Percentiles rank a stretch among this genome's conserved stretches.
phyloP scores from a whole-genome alignment of 768 basidiomycete genomes.

The Amanita rubescens region DNA sequence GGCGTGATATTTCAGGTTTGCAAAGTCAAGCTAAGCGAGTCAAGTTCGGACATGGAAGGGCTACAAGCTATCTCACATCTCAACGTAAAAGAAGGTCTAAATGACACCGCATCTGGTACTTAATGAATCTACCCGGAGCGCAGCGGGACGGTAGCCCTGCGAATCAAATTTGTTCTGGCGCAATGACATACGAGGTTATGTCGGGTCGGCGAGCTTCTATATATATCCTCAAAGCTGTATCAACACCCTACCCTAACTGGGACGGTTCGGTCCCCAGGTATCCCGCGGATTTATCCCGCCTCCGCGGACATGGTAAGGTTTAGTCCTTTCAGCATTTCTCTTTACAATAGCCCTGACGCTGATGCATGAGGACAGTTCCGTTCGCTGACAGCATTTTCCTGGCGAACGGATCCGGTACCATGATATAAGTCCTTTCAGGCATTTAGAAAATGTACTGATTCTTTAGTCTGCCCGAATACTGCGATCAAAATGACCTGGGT shows the following conservation, averaged over 20 bases:
- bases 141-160: not conserved
- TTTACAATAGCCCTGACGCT: constrained; percentile 28
- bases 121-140: not conserved
- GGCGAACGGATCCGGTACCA: constrained; percentile 15
- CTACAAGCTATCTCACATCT: not conserved
- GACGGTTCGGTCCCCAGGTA: constrained; percentile 2
- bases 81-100: not conserved
- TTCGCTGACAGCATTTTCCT: constrained; percentile 31
- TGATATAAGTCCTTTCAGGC: constrained; percentile 5
- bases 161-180: not conserved
- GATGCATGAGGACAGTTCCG: constrained; percentile 29
- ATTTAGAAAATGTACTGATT: not conserved
- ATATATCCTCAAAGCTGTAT: not conserved
- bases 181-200: constrained; percentile 1
- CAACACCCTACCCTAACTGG: not conserved
- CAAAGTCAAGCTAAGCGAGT: not conserved
- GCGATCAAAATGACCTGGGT: constrained; percentile 3
- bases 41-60: not conserved
- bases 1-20: not conserved
- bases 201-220: not conserved
- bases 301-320: constrained; percentile 23
- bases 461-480: not conserved
- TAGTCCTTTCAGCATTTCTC: constrained; percentile 27
- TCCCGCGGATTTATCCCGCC: constrained; percentile 17
- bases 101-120: not conserved